Percentiles rank a stretch among this genome's conserved stretches.
These are phyloP conservation scores for Thraustotheca clavata DNA, from an alignment of 352 stramenopile genomes.

Conservation along the genomic window DNA sequence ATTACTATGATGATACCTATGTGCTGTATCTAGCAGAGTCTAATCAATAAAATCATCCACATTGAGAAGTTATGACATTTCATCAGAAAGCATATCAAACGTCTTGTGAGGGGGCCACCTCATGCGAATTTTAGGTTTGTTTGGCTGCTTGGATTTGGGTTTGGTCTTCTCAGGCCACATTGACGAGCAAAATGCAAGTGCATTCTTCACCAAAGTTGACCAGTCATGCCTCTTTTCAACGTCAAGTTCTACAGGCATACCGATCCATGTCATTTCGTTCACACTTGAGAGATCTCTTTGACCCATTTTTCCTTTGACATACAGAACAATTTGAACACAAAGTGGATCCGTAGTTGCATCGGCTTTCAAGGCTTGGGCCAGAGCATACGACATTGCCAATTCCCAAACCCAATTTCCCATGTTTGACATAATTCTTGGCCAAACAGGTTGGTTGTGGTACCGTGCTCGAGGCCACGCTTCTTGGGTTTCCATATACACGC, in stretches of 20 bases:
- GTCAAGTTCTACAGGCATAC: constrained; percentile 3
- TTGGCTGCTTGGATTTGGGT: neutral
- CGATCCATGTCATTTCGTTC: neutral
- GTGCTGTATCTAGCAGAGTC: too few relatives aligned
- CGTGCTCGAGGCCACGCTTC: constrained; percentile 12
- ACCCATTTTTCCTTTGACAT: neutral
- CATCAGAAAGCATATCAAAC: too few relatives aligned
- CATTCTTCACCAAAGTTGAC: constrained; percentile 11
- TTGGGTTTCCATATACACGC: constrained; percentile 14
- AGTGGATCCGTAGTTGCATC: constrained; percentile 3
- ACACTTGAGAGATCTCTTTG: neutral
- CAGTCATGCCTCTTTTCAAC: constrained; percentile 14
- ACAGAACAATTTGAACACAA: neutral
- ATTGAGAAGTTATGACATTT: too few relatives aligned
- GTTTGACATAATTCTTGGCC: neutral
- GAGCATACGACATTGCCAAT: constrained; percentile 14
- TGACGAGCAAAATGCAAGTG: constrained; percentile 7
- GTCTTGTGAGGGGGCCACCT: too few relatives aligned
- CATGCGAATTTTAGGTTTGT: constrained; percentile 3
- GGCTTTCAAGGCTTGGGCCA: neutral
- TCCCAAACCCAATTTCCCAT: constrained; percentile 21
- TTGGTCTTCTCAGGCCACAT: constrained; percentile 21
- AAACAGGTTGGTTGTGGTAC: neutral
- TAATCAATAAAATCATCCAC: too few relatives aligned
- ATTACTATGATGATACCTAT: too few relatives aligned